Percentiles rank a stretch among this genome's conserved stretches.
These are phyloP conservation scores for Basidioascus undulatus DNA, from an alignment of 768 basidiomycete species.

Conservation along the genomic window DNA sequence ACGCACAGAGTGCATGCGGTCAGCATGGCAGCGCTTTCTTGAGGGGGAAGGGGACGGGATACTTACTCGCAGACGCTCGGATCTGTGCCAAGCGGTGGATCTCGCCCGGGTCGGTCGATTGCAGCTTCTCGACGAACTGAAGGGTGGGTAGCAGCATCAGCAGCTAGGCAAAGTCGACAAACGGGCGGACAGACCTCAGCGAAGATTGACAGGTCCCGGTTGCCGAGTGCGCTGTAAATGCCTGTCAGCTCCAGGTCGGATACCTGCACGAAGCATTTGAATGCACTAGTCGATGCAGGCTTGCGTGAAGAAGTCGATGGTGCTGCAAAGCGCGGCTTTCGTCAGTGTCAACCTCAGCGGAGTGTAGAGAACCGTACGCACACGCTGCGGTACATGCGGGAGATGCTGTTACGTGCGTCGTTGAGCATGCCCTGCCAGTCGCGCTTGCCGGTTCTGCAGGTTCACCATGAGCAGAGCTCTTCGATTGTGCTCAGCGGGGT, in stretches of 20 bases:
- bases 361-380: not conserved
- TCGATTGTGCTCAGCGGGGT: not conserved
- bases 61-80: slow-evolving; percentile 18
- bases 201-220: slow-evolving; percentile 67
- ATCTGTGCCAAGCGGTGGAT: slow-evolving; percentile 70
- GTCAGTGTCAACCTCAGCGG: not conserved
- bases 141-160: too few relatives aligned
- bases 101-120: slow-evolving; percentile 77
- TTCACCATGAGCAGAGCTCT: slow-evolving; percentile 13
- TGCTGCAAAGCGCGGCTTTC: slow-evolving; percentile 22
- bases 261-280: not conserved
- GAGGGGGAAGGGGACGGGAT: too few relatives aligned
- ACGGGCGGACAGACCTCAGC: too few relatives aligned
- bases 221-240: slow-evolving; percentile 37
- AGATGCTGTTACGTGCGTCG: slow-evolving; percentile 84
- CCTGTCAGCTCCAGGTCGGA: not conserved
- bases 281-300: slow-evolving; percentile 59
- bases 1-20: too few relatives aligned
- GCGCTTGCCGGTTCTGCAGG: slow-evolving; percentile 61
- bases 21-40: not conserved
- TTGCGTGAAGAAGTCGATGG: slow-evolving; percentile 93
- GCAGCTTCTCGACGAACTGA: slow-evolving; percentile 70
- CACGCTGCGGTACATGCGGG: slow-evolving; percentile 26
- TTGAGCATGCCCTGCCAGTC: slow-evolving; percentile 69
- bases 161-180: too few relatives aligned